Evolutionary conservation across 257 asterid species (phyloP).

Genomic region (Solanum peruvianum): DNA sequence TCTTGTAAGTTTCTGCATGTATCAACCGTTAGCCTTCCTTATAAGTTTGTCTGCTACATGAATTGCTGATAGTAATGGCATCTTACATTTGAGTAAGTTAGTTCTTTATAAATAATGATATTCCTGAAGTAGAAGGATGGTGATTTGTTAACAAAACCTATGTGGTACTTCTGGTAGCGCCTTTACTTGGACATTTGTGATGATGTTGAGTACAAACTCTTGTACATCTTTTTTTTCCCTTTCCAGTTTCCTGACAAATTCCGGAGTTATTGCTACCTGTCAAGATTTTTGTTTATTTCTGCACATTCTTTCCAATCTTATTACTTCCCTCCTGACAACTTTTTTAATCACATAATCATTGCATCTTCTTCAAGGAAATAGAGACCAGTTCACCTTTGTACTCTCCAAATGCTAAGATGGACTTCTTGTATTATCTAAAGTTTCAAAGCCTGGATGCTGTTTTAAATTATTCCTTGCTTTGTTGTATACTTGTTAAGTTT

Average conservation of each 20-base stretch:
- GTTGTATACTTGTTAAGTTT: background rate
- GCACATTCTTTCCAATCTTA: background rate
- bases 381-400: background rate
- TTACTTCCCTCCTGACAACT: background rate
- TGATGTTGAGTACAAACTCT: background rate
- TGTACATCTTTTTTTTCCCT: background rate
- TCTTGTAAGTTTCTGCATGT: constrained; percentile 44
- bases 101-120: background rate
- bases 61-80: background rate
- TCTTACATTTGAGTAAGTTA: background rate
- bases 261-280: background rate
- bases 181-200: background rate
- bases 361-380: background rate
- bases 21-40: background rate
- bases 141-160: background rate
- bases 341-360: background rate
- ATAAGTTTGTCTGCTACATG: background rate
- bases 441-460: background rate
- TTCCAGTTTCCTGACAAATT: background rate
- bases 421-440: background rate
- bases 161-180: background rate
- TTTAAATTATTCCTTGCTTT: background rate
- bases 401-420: background rate
- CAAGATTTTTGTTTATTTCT: background rate
- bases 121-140: background rate